Conservation (phyloP, 148 eudicot genomes). For the Rhododendron molle region DNA sequence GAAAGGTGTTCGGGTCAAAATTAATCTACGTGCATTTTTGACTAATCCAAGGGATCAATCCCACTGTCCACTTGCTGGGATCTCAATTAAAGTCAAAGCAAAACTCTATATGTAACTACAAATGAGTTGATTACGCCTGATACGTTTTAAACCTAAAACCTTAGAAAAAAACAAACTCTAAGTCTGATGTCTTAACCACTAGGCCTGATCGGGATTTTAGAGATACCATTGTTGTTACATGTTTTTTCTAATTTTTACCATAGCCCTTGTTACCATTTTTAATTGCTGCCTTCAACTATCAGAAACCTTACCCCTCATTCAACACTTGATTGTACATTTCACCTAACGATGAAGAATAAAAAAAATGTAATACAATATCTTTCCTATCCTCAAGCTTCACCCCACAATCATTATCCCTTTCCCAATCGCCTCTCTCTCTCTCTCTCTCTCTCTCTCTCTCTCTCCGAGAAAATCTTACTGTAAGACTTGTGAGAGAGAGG, state of each 20-base stretch:
- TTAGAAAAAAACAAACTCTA: no score
- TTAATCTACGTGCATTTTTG: no score
- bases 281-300: background rate
- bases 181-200: no score
- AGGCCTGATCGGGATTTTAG: background rate
- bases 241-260: background rate
- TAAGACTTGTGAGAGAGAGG: background rate
- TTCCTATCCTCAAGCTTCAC: background rate
- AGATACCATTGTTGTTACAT: background rate
- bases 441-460: background rate
- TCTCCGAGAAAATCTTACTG: background rate
- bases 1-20: background rate
- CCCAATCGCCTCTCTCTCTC: background rate
- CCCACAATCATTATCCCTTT: slow-evolving; percentile 12
- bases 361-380: background rate
- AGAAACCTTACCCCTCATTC: background rate
- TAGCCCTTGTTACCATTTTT: background rate
- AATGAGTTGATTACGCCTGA: background rate
- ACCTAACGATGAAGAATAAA: background rate
- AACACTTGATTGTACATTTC: background rate
- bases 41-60: background rate
- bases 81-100: background rate
- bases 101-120: background rate
- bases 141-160: no score
- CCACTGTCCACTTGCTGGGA: no score